phyloP scores from a whole-genome alignment of 73 alveolate genomes.

The Paramecium bursaria region DNA sequence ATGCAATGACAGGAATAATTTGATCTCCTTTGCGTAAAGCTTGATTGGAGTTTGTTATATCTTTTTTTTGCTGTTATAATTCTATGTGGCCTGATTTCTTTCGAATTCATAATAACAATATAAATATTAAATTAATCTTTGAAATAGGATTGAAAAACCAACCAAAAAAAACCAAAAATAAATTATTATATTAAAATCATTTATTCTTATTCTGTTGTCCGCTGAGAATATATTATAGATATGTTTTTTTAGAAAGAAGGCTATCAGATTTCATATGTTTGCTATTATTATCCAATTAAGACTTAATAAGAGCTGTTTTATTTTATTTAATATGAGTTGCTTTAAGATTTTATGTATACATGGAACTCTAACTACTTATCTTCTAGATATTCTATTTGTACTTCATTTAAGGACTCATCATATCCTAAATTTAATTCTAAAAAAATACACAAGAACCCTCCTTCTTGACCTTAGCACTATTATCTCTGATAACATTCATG shows the following conservation, averaged over 20 bases:
- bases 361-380: background rate
- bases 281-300: slow-evolving; percentile 6
- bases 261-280: slow-evolving; percentile 10
- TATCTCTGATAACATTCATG: slow-evolving; percentile 38
- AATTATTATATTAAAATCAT: no score
- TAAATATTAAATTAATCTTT: no score
- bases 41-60: no score
- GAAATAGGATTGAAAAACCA: no score
- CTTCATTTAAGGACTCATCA: slow-evolving; percentile 31
- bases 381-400: slow-evolving; percentile 2
- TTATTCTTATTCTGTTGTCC: no score
- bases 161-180: no score
- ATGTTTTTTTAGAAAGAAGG: slow-evolving; percentile 33
- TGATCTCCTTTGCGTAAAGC: no score
- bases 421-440: slow-evolving; percentile 22
- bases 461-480: slow-evolving; percentile 39
- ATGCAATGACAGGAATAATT: no score
- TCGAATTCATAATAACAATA: no score
- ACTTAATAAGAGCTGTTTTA: background rate
- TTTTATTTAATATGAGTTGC: background rate
- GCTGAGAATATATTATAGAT: slow-evolving; percentile 37
- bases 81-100: no score
- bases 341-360: background rate
- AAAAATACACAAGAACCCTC: slow-evolving; percentile 59
- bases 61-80: no score